Evolutionary conservation across 176 grass and related monocot species (phyloP).

Genomic region (Rhynchospora breviuscula): DNA sequence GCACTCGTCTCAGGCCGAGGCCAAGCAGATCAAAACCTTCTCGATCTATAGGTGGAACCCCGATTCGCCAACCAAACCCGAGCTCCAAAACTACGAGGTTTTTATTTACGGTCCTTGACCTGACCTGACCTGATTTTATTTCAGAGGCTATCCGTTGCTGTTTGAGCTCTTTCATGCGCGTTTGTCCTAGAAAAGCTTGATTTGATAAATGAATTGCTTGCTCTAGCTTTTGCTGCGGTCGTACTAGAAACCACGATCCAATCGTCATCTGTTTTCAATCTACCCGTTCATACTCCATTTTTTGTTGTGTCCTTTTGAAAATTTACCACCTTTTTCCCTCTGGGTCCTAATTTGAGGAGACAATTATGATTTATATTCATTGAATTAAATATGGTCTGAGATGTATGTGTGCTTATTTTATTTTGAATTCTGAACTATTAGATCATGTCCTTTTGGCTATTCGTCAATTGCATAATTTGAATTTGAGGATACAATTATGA

Average conservation of each 20-base stretch:
- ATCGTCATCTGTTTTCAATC: background rate
- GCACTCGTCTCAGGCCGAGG: slow-evolving; percentile 58
- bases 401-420: background rate
- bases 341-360: background rate
- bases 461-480: background rate
- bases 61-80: slow-evolving; percentile 72
- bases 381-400: background rate
- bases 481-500: too few relatives aligned
- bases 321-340: background rate
- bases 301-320: background rate
- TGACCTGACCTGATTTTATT: too few relatives aligned
- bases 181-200: background rate
- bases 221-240: background rate
- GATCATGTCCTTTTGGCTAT: too few relatives aligned
- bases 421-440: background rate
- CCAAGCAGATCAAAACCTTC: slow-evolving; percentile 62
- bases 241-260: background rate
- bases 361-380: background rate
- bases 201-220: background rate
- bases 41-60: slow-evolving; percentile 98
- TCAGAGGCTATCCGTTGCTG: too few relatives aligned
- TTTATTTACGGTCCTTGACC: background rate
- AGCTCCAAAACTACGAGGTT: slow-evolving; percentile 71
- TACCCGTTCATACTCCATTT: background rate
- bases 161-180: background rate